Evolutionary conservation across 2,329 filamentous ascomycete species (phyloP).

Genomic region (Pleoardoris graminearum): DNA sequence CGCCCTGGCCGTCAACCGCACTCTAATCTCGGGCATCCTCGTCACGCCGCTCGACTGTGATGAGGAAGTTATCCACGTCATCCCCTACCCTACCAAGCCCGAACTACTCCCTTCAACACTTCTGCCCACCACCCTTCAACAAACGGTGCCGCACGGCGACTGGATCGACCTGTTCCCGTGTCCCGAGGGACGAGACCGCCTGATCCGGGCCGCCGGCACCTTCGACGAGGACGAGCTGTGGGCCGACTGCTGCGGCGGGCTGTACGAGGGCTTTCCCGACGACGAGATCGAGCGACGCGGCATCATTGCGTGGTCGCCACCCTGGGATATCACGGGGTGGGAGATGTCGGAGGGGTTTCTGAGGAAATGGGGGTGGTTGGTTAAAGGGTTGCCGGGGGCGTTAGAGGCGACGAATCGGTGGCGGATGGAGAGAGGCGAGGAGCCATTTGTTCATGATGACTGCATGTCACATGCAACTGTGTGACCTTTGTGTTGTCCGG

Average conservation of each 20-base stretch:
- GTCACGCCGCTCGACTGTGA: conserved; percentile 9
- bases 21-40: background rate
- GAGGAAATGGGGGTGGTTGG: conserved; percentile 45
- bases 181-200: conserved; percentile 11
- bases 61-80: background rate
- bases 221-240: conserved; percentile 18
- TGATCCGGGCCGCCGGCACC: conserved; percentile 6
- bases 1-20: conserved; percentile 2
- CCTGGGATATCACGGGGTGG: conserved; percentile 48
- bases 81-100: conserved; percentile 8
- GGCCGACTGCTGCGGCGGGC: conserved; percentile 15
- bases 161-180: conserved; percentile 19
- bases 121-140: conserved; percentile 10
- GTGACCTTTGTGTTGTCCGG: no score
- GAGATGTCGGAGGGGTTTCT: conserved; percentile 49
- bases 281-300: conserved; percentile 18
- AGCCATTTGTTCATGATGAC: no score
- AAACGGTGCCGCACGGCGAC: background rate
- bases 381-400: conserved; percentile 47
- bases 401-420: conserved; percentile 48
- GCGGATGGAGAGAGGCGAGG: conserved; percentile 42
- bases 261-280: conserved; percentile 20
- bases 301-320: conserved; percentile 46
- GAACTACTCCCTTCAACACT: conserved; percentile 7
- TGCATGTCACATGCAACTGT: no score